Percentiles rank a stretch among this genome's conserved stretches.
phyloP scores from a whole-genome alignment of 2,329 filamentous ascomycete genomes.

The Fusarium humuli region DNA sequence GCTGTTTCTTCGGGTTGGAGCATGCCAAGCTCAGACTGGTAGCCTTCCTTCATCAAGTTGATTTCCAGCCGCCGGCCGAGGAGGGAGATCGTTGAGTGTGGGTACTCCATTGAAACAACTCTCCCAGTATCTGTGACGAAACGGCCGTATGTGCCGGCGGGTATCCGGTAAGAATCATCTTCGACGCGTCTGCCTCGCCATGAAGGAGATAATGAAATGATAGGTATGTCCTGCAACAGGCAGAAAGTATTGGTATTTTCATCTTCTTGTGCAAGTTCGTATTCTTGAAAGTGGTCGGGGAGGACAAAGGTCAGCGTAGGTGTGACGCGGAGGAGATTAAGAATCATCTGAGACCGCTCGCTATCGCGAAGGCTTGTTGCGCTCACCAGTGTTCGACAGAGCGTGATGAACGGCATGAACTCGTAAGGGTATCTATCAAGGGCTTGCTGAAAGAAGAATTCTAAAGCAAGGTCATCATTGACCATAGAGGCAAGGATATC shows the following conservation, averaged over 20 bases:
- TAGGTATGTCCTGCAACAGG: constrained; percentile 71
- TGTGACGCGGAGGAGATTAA: constrained; percentile 75
- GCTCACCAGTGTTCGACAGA: constrained; percentile 72
- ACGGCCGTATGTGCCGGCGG: constrained; percentile 72
- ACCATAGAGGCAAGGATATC: constrained; percentile 52
- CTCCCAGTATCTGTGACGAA: constrained; percentile 84
- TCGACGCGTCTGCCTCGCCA: constrained; percentile 58
- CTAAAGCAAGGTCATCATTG: constrained; percentile 61
- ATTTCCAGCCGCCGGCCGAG: constrained; percentile 81
- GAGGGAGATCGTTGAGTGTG: constrained; percentile 83
- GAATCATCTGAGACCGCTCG: constrained; percentile 62
- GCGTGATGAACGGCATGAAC: constrained; percentile 78
- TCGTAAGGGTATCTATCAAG: constrained; percentile 87
- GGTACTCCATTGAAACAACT: constrained; percentile 80
- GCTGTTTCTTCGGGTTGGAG: constrained; percentile 72
- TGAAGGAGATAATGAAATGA: constrained; percentile 66
- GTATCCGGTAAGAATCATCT: constrained; percentile 70
- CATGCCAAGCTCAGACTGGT: constrained; percentile 63
- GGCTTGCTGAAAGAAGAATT: constrained; percentile 73
- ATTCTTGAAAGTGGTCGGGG: constrained; percentile 77
- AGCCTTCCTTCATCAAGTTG: constrained; percentile 68
- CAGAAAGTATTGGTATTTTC: constrained; percentile 84
- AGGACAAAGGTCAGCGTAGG: constrained; percentile 81
- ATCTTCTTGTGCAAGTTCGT: constrained; percentile 84
- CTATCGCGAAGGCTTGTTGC: constrained; percentile 49